Conservation (phyloP, 2,329 filamentous ascomycete genomes). For the Stemphylium lycopersici region DNA sequence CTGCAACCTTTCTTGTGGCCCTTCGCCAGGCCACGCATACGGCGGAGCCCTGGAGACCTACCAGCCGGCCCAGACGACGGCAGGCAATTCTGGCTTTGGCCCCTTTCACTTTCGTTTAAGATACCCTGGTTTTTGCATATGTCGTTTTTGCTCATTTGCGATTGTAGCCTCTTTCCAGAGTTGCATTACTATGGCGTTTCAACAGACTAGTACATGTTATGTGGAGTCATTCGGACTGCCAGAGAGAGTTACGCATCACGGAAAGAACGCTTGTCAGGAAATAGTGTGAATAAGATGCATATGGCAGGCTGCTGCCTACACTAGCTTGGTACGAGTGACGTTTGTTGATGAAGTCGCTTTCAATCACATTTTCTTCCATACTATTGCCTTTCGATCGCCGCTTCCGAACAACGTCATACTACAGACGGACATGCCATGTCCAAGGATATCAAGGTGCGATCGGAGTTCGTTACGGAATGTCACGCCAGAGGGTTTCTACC, state of each 20-base stretch:
- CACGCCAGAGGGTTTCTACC: slow-evolving; percentile 26
- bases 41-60: background rate
- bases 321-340: slow-evolving; percentile 26
- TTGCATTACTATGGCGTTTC: slow-evolving; percentile 33
- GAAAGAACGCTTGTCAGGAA: slow-evolving; percentile 25
- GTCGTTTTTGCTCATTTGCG: slow-evolving; percentile 3
- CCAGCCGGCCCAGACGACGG: slow-evolving; percentile 8
- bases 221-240: slow-evolving; percentile 19
- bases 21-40: background rate
- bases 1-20: background rate
- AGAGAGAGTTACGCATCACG: slow-evolving; percentile 7
- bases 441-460: slow-evolving; percentile 4
- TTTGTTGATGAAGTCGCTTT: slow-evolving; percentile 9
- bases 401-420: background rate
- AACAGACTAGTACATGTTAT: slow-evolving; percentile 19
- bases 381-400: background rate
- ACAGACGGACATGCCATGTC: background rate
- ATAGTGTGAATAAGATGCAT: slow-evolving; percentile 28
- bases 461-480: slow-evolving; percentile 23
- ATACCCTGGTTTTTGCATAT: slow-evolving; percentile 32
- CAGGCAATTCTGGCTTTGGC: slow-evolving; percentile 17
- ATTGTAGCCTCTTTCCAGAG: slow-evolving; percentile 8
- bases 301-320: slow-evolving; percentile 30
- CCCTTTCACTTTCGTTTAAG: slow-evolving; percentile 36
- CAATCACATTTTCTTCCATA: background rate